Base-by-base conservation (phyloP, 371 early-diverging fungal genomes). In the Lichtheimia ornata region DNA sequence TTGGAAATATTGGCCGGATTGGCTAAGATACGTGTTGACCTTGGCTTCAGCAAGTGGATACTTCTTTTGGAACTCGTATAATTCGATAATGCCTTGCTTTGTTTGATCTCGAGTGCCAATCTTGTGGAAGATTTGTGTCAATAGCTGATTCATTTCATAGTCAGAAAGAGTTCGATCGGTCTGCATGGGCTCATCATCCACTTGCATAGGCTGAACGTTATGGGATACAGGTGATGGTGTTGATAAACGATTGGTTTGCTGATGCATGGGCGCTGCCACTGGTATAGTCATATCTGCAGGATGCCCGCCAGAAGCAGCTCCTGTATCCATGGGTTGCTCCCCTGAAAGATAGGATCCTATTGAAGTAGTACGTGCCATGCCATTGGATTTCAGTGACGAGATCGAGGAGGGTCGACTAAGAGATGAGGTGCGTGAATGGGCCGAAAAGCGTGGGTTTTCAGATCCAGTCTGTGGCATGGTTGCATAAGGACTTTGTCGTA, bases 21-120 rank as follows among this genome's bases (percentile, higher is more conserved):
- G 79, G 20, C 82, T 67, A 17, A 91, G 65, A 53, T 84, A 82
- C 1, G 75, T 78, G 66, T 85, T 84, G 7, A 93, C 85, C 55
- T 79, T 81, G 47, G 71, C 61, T 69, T 89, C 83, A 56, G 90
- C 84, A 12, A 75, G 63, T 17, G 85, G 88, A 65, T 92, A 84
- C 59, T 74, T 71, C 70, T 88, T 87, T 67, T 89, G 90, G 73
- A 93, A 91, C 51, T 83, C 84, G 64, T 92, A 90, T 45, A 94
- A 70, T 43, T 91, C 91, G 27, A 77, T 51, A 59, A 94, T 89
- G 50, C 92, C 94, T 78, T 86, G 83, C 66, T 91, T 92, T 0
- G 93, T 89, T 54, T 84, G 74, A 43, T 90, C 91, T 50, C 90
- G 72, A n/a, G 85, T 80, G 15, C 86, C 84, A 61, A 94, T 91